phyloP scores from a whole-genome alignment of 805 yeast genomes.

The Deakozyma indianensis region DNA sequence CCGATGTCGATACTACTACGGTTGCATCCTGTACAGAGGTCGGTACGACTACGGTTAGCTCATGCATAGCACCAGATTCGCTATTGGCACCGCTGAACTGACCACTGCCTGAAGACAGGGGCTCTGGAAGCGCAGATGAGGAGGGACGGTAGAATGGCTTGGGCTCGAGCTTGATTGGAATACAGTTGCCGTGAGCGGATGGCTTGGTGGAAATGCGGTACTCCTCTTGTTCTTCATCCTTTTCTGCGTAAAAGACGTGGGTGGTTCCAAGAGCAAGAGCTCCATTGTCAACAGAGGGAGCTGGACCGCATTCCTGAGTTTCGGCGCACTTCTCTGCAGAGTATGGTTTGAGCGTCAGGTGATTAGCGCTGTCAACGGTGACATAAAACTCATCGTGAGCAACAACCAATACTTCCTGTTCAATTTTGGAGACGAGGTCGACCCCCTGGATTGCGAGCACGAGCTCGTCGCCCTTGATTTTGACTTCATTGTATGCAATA shows the following conservation, averaged over 20 bases:
- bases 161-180: not conserved
- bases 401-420: not conserved
- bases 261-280: not conserved
- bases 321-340: not conserved
- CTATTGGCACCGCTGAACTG: not conserved
- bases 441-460: not conserved
- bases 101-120: not conserved
- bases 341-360: not conserved
- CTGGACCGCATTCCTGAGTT: not conserved
- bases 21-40: too few species aligned
- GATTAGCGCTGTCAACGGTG: not conserved
- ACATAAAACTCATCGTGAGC: not conserved
- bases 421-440: not conserved
- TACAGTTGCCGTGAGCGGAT: not conserved
- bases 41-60: too few species aligned
- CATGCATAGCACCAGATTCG: not conserved
- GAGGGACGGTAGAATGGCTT: not conserved
- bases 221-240: not conserved
- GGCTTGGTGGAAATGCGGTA: not conserved
- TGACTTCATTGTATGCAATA: not conserved
- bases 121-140: not conserved
- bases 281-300: not conserved
- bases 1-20: too few species aligned
- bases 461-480: not conserved
- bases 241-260: not conserved